Conservation (phyloP, 2,329 filamentous ascomycete genomes). For the Leptographium wingfieldii region DNA sequence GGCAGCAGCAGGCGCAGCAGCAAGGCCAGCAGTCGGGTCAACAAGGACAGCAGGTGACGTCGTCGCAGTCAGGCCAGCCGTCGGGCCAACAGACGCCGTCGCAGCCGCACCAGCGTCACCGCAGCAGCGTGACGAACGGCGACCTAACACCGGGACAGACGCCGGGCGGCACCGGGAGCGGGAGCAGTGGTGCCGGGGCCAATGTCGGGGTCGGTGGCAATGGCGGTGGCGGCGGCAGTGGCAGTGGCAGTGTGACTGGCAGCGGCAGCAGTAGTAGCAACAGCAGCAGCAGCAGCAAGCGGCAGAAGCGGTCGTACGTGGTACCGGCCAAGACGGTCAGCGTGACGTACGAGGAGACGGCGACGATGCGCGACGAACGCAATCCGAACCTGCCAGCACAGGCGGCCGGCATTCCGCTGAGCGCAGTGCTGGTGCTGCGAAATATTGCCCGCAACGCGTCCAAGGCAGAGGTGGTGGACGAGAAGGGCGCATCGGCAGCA, state of each 20-base stretch:
- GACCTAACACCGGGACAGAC: conserved; percentile 8
- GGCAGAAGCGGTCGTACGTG: conserved; percentile 32
- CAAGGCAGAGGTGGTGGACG: conserved; percentile 37
- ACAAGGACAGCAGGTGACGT: not conserved
- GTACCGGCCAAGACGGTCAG: conserved; percentile 42
- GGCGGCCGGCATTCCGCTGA: conserved; percentile 67
- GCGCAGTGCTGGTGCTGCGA: conserved; percentile 62
- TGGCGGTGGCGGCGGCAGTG: not conserved
- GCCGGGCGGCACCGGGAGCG: not conserved
- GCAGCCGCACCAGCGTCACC: conserved; percentile 12
- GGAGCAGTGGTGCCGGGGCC: not conserved
- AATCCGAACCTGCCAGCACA: conserved; percentile 46
- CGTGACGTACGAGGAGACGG: conserved; percentile 43
- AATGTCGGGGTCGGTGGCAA: not conserved
- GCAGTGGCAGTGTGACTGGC: not conserved
- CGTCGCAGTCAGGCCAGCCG: conserved; percentile 2
- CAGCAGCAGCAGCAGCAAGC: conserved; percentile 15
- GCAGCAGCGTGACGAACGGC: conserved; percentile 16
- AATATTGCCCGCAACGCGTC: conserved; percentile 60
- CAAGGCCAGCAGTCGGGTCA: conserved; percentile 11
- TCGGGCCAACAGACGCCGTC: not conserved
- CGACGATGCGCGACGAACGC: conserved; percentile 41
- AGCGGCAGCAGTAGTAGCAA: conserved; percentile 2
- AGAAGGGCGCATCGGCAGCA: no score
- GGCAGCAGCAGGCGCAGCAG: conserved; percentile 11